Evolutionary conservation across 2,329 filamentous ascomycete species (phyloP), one percentile per base, ranked within the genome.

Genomic region (Cladophialophora psammophila): DNA sequence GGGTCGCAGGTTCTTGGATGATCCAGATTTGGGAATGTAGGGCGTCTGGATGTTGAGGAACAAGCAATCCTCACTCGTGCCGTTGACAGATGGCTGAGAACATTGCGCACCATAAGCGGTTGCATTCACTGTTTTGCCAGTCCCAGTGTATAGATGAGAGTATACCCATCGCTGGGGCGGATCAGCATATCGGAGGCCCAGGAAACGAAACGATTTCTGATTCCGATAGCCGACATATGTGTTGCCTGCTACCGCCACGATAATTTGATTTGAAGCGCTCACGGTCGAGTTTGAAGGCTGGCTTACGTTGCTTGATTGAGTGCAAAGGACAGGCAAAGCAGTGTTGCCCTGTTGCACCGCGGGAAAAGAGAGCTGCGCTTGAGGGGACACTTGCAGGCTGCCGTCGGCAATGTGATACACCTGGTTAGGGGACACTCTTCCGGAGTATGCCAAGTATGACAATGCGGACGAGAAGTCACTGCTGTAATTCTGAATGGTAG

Each of bases 161-260:
- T 87, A 83, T 40, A 78, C 75, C 73, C 81, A 84, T 32, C 82
- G 77, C 42, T 76, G 71, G 5, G 80, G 78, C 6, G 70, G 10
- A 63, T 77, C 76, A 13, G 82, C 82, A 67, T 83, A 84, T 3
- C 79, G 79, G 31, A 84, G 80, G 1, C 82, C 81, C 10, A 80
- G 74, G 70, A 84, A 84, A 15, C 80, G 79, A 69, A 84, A 84
- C 6, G 76, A 85, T 72, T 85, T 84, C 68, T 84, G 80, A 71
- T 87, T 85, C 7, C 84, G 79, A 70, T 81, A 85, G 0, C 85
- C 85, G 18, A 82, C 71, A 60, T 80, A 85, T 0, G 72, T 81
- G 64, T 85, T 85, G 3, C 79, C 78, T n/a, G 72, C 74, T 1
- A 81, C 78, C 1, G 76, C 62, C 9, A 85, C 72, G 9, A 76